These are phyloP conservation scores for Triticum turgidum DNA, from an alignment of 176 grass and related monocot genomes.

Conservation along the genomic window DNA sequence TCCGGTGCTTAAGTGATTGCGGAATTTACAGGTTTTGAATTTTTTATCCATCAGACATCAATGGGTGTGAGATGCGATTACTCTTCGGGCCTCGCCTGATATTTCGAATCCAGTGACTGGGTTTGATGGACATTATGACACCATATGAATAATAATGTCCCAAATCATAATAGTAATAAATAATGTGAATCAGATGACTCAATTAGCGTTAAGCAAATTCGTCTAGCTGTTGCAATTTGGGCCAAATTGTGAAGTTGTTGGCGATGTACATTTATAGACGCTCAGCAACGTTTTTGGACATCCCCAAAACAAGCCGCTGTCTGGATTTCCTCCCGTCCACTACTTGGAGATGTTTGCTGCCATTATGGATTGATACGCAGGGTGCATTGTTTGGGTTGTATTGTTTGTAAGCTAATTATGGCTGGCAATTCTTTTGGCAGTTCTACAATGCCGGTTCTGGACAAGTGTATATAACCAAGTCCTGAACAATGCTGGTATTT, in stretches of 20 bases:
- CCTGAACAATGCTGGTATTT: neutral
- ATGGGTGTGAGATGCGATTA: neutral
- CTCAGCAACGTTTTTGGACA: neutral
- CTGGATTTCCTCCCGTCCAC: neutral
- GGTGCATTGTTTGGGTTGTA: neutral
- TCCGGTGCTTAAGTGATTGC: neutral
- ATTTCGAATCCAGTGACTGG: neutral
- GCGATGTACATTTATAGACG: neutral
- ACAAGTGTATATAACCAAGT: neutral
- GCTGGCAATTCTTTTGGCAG: neutral
- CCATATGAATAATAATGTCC: neutral
- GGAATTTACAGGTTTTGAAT: neutral
- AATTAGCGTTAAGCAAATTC: neutral
- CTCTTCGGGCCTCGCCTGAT: neutral
- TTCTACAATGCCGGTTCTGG: neutral
- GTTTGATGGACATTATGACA: neutral
- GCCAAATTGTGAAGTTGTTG: neutral
- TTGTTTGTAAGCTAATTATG: conserved; percentile 12
- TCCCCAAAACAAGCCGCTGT: neutral
- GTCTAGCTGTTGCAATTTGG: neutral
- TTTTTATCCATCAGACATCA: neutral
- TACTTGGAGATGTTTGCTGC: neutral
- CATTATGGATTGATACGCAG: neutral
- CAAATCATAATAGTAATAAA: too few species aligned
- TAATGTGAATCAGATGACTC: neutral